Percentiles rank a stretch among this genome's conserved stretches.
Conservation (phyloP, 176 grass and related monocot genomes). For the Chrysopogon serrulatus region DNA sequence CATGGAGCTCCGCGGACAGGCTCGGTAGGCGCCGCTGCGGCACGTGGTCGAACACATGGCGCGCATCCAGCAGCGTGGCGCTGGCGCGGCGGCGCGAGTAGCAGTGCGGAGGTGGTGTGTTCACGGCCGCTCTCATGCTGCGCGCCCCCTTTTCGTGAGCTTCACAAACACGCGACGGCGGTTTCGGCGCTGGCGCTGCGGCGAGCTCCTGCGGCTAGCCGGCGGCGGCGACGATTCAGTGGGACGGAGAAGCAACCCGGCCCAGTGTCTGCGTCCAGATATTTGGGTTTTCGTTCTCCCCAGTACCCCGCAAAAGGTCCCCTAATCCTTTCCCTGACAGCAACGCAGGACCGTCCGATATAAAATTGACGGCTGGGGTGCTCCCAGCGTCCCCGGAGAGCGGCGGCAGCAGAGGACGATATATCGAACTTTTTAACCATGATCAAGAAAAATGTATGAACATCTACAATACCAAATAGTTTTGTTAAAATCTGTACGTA, state of each 20-base stretch:
- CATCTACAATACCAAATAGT: neutral
- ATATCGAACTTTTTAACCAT: neutral
- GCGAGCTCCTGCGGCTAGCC: neutral
- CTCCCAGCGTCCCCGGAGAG: neutral
- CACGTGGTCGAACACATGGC: conserved; percentile 39
- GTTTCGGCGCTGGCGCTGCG: neutral
- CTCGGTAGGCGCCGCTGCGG: neutral
- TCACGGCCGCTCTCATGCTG: conserved; percentile 18
- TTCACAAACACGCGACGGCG: neutral
- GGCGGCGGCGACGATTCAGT: neutral
- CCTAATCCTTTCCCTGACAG: neutral
- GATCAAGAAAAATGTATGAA: neutral
- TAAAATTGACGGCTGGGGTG: neutral
- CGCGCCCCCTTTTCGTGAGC: too few relatives aligned
- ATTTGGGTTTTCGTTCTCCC: neutral
- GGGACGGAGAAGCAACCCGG: neutral
- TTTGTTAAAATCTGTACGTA: neutral
- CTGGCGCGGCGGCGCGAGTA: neutral
- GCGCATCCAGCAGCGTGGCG: conserved; percentile 9
- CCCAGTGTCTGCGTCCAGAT: neutral
- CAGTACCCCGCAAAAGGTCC: too few relatives aligned
- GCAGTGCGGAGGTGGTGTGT: neutral
- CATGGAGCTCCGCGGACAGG: neutral
- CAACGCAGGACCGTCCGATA: neutral
- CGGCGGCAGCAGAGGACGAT: neutral